These are phyloP conservation scores for Lactifluus hygrophoroides DNA, from an alignment of 768 basidiomycete genomes.

Conservation along the genomic window DNA sequence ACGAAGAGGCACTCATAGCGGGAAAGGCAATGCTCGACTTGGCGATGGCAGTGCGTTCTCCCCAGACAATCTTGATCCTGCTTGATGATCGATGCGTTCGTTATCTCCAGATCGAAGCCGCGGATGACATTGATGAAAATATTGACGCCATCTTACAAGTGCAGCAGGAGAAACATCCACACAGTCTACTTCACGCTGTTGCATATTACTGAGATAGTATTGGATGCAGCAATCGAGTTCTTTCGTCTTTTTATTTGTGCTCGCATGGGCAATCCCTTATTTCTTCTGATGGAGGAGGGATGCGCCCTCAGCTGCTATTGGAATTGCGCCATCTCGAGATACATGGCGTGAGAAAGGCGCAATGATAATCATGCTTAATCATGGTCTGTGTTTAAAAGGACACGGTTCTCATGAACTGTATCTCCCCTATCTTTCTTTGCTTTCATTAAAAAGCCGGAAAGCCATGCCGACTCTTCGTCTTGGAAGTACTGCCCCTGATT, in stretches of 20 bases:
- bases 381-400: not conserved
- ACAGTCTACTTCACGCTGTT: slow-evolving; percentile 83
- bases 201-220: slow-evolving; percentile 63
- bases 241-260: not conserved
- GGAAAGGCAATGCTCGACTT: slow-evolving; percentile 93
- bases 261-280: not conserved
- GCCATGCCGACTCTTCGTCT: slow-evolving; percentile 54
- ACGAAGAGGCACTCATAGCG: slow-evolving; percentile 95
- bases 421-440: not conserved
- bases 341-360: slow-evolving; percentile 55
- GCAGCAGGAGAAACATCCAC: slow-evolving; percentile 88
- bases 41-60: slow-evolving; percentile 69
- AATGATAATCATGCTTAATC: slow-evolving; percentile 29
- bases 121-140: slow-evolving; percentile 83
- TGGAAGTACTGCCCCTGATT: slow-evolving; percentile 85
- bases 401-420: not conserved
- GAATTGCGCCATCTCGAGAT: slow-evolving; percentile 5
- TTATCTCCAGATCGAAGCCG: slow-evolving; percentile 65
- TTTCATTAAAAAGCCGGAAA: not conserved
- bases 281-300: not conserved
- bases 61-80: slow-evolving; percentile 2
- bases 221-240: not conserved
- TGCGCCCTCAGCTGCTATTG: too few species aligned
- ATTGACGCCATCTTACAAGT: slow-evolving; percentile 78
- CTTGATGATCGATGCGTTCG: not conserved